Percentiles rank a stretch among this genome's conserved stretches.
Conservation (phyloP, 129 eudicot genomes). For the Glebionis coronaria region DNA sequence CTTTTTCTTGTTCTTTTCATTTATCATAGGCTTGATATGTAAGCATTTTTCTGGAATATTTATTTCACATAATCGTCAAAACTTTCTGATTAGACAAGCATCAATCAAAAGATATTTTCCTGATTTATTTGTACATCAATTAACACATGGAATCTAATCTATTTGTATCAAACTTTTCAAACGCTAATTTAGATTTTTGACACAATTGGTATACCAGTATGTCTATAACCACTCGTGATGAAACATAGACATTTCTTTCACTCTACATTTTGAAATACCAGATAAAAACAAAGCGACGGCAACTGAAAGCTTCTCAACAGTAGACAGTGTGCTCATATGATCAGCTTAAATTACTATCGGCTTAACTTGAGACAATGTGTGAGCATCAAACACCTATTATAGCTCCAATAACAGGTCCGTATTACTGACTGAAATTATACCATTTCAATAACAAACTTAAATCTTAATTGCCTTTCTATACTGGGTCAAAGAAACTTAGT, state of each 20-base stretch:
- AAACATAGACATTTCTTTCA: background rate
- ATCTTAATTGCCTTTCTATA: background rate
- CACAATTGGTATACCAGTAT: background rate
- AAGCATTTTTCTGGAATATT: background rate
- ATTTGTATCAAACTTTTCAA: background rate
- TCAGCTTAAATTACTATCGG: too few relatives aligned
- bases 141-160: background rate
- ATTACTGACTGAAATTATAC: background rate
- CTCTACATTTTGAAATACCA: background rate
- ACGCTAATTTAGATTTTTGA: background rate
- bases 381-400: background rate
- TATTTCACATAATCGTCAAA: conserved; percentile 6
- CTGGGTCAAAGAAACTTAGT: background rate
- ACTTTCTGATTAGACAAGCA: background rate
- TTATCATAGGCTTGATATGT: background rate
- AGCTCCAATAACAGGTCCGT: background rate
- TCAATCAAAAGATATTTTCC: background rate
- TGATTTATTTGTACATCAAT: background rate
- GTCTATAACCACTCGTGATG: background rate
- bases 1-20: background rate
- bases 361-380: background rate
- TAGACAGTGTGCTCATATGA: background rate
- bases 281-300: background rate
- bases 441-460: background rate
- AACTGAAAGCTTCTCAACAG: background rate